Evolutionary conservation across 2,329 filamentous ascomycete species (phyloP), one percentile per base, ranked within the genome.

Genomic region (Metarhizium album): DNA sequence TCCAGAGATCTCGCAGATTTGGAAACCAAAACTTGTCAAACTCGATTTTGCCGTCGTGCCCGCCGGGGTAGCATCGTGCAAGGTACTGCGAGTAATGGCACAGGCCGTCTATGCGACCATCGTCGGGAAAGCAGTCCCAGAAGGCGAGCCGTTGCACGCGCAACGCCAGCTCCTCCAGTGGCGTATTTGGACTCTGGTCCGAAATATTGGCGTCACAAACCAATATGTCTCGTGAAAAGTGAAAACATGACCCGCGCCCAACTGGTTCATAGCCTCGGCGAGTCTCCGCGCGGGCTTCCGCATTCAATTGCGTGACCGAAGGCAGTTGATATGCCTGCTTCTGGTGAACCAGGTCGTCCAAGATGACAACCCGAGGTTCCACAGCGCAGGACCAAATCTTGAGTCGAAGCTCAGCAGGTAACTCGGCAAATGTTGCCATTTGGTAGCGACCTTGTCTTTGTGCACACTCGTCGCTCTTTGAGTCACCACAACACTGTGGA

Each of bases 41-140:
- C 40, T 65, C 64, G 35, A 69, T 62, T 51, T 61, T 61, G 48
- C 64, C 61, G 52, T 60, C 59, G 38, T 60, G 51, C 37, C 57
- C 57, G 43, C 63, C 59, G 3, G 64, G 60, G 50, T 65, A 67
- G 45, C 60, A 64, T 20, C 59, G 58, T 3, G 63, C 60, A 18
- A 70, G 57, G 49, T 67, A 69, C n/a, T 62, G 57, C 16, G 64
- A 64, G 54, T 68, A 69, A 38, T 59, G 62, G 22, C 59, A 57
- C 8, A 62, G 64, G 3, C 60, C 58, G 42, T 67, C 64, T 22
- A 69, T 62, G 38, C 61, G 60, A 4, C 62, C 63, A 42, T 70
- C 67, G 51, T 70, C 67, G 1, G 66, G 67, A 50, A 67, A 66
- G 53, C 67, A 70, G 54, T 70, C 67, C 67, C 67, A 70, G 45